Conservation (phyloP, 2,329 filamentous ascomycete species). For the Sclerotinia spermophila region DNA sequence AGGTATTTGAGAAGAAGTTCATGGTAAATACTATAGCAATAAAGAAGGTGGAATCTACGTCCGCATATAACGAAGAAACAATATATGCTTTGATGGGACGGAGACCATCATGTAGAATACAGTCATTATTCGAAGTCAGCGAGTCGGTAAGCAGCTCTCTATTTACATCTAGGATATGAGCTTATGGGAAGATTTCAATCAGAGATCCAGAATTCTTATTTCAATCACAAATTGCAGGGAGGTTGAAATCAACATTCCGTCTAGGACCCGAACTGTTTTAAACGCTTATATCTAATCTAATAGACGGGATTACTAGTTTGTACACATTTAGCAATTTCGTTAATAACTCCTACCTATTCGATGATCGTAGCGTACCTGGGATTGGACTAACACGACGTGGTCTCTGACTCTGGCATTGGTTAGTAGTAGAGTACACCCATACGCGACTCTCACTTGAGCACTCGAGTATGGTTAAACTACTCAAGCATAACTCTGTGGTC, state of each 20-base stretch:
- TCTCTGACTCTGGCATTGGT: no score
- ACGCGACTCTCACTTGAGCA: background rate
- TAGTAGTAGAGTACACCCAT: no score
- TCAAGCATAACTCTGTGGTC: background rate
- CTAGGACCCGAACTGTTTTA: no score
- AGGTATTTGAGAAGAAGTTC: background rate
- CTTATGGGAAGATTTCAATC: no score
- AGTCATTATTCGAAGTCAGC: background rate
- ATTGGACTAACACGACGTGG: no score
- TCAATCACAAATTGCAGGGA: no score
- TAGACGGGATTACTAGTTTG: no score
- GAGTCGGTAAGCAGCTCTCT: background rate
- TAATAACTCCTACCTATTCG: background rate
- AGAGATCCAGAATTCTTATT: no score
- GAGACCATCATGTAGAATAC: background rate
- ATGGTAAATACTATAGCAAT: background rate
- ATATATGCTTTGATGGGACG: rapidly evolving
- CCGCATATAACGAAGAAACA: background rate
- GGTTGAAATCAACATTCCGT: no score
- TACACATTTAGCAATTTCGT: background rate
- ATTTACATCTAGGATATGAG: no score
- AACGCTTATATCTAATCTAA: no score
- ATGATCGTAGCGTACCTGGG: no score
- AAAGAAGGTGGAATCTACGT: background rate
- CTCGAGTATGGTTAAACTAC: background rate